A percentile compares a stretch with the other conserved stretches of the same genome.
Conservation (phyloP, 495 filamentous ascomycete genomes). For the Aspergillus bertholletiae region DNA sequence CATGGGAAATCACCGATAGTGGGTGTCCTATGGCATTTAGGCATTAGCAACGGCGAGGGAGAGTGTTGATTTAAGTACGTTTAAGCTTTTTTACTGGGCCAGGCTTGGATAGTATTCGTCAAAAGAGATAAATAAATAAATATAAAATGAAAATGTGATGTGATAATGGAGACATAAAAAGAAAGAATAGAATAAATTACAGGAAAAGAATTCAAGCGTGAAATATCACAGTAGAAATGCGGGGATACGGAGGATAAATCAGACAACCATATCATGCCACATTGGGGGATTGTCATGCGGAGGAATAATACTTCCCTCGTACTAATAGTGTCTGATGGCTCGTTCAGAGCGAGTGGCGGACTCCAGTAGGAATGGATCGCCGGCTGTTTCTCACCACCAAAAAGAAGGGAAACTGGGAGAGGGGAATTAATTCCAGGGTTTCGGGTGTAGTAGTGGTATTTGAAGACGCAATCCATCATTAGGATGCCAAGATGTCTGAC, state of each 20-base stretch:
- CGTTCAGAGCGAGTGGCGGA: neutral
- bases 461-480: no score
- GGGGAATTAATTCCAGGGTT: no score
- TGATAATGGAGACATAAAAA: no score
- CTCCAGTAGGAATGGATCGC: neutral
- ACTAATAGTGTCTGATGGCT: neutral
- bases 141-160: neutral
- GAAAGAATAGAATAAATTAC: no score
- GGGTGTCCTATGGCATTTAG: no score
- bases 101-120: no score
- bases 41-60: no score
- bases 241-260: neutral
- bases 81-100: no score
- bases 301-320: no score
- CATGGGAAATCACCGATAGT: neutral
- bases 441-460: no score
- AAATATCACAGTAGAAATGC: neutral
- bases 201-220: neutral
- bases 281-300: neutral
- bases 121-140: neutral
- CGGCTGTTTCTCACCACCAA: neutral
- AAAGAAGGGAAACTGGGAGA: neutral
- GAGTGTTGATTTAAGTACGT: no score
- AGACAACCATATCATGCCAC: neutral
- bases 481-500: no score